Percentiles rank a stretch among this genome's conserved stretches.
These are phyloP conservation scores for Leccinum subspadiceum DNA, from an alignment of 1,284 basidiomycete genomes.

Conservation along the genomic window DNA sequence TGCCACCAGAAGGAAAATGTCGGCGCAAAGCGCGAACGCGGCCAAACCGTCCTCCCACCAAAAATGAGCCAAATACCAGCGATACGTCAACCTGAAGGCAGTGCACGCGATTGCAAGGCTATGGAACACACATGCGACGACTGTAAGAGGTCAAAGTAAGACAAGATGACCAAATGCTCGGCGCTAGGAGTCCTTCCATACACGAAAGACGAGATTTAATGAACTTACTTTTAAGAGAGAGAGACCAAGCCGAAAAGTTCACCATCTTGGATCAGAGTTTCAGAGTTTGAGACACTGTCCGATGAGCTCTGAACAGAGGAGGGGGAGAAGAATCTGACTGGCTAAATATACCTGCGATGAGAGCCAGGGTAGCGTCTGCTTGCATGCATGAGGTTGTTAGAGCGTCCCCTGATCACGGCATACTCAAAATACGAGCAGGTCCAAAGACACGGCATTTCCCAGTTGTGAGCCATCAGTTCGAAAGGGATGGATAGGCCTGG, in stretches of 20 bases:
- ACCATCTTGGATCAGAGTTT: neutral
- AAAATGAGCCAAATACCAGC: conserved; percentile 17
- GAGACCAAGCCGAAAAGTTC: conserved; percentile 11
- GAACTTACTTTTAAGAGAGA: conserved; percentile 18
- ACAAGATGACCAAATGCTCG: neutral
- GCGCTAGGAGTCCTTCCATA: neutral
- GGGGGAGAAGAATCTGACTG: neutral
- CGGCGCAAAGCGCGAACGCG: conserved; percentile 22
- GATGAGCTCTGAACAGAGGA: neutral
- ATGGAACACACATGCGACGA: conserved; percentile 17
- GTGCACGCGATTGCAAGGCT: conserved; percentile 25
- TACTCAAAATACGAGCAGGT: neutral
- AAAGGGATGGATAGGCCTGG: neutral
- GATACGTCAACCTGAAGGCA: conserved; percentile 25
- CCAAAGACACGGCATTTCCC: neutral
- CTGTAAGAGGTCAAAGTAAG: conserved; percentile 5
- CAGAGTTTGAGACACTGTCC: neutral
- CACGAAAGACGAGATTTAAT: neutral
- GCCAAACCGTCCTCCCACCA: conserved; percentile 33
- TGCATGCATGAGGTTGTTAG: neutral
- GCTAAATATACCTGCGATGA: conserved; percentile 9
- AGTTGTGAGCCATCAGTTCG: no score
- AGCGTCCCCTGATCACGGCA: conserved; percentile 9
- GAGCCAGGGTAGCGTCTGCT: neutral
- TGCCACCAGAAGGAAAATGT: conserved; percentile 16